phyloP scores from a whole-genome alignment of 768 basidiomycete species.

The Rhodocollybia butyracea region DNA sequence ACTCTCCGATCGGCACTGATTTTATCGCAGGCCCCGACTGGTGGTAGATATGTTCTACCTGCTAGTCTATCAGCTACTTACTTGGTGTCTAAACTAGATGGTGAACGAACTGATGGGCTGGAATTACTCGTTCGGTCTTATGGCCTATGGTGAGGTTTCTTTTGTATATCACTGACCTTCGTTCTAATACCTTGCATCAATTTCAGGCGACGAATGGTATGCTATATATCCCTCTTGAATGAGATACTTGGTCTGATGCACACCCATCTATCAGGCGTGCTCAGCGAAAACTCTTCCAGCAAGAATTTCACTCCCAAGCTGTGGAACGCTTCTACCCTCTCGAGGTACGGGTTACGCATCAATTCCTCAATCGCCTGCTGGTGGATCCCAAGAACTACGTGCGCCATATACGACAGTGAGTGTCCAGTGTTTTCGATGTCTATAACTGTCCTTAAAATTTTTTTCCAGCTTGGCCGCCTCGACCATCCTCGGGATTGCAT shows the following conservation, averaged over 20 bases:
- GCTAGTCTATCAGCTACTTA: slow-evolving; percentile 1
- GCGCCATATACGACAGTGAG: slow-evolving; percentile 13
- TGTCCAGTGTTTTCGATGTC: not conserved
- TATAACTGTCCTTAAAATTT: not conserved
- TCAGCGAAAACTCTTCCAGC: slow-evolving; percentile 20
- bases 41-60: too few species aligned
- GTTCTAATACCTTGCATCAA: not conserved
- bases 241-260: not conserved
- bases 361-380: slow-evolving; percentile 20
- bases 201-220: slow-evolving; percentile 16
- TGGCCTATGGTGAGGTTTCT: slow-evolving; percentile 15
- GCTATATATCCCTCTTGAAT: not conserved
- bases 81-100: too few species aligned
- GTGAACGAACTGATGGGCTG: slow-evolving; percentile 18
- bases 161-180: not conserved
- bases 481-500: slow-evolving; percentile 19
- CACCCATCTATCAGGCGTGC: slow-evolving; percentile 17
- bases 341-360: slow-evolving; percentile 17
- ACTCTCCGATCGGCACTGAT: not conserved
- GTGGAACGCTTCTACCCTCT: slow-evolving; percentile 17
- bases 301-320: slow-evolving; percentile 17
- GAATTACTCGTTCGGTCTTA: slow-evolving; percentile 14
- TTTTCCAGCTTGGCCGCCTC: slow-evolving; percentile 20
- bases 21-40: slow-evolving; percentile 4
- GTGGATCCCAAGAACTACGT: slow-evolving; percentile 15